phyloP scores from a whole-genome alignment of 1,139 yeast genomes.

The Tardiomyces depauwii region DNA sequence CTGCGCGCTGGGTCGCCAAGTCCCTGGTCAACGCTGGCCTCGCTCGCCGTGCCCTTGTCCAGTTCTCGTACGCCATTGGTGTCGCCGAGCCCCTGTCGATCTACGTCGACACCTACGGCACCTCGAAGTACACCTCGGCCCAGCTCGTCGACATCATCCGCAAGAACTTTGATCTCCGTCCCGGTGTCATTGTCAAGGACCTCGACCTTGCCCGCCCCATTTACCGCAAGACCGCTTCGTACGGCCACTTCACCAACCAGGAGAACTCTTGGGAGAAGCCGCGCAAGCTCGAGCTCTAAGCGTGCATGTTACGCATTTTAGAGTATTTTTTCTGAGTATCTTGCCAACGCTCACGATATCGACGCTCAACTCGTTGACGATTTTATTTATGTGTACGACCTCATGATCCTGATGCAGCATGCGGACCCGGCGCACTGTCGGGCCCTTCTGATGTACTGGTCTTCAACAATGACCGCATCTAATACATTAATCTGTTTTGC shows the following conservation, averaged over 20 bases:
- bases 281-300: constrained; percentile 69
- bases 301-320: neutral
- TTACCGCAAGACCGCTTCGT: constrained; percentile 96
- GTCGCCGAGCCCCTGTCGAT: constrained; percentile 98
- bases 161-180: constrained; percentile 96
- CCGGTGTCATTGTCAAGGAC: constrained; percentile 96
- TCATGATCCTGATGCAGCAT: neutral
- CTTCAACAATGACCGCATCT: constrained; percentile 1
- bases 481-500: neutral
- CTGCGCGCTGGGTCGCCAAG: constrained; percentile 99
- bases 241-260: constrained; percentile 99
- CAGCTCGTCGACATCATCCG: constrained; percentile 85
- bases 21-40: constrained; percentile 89
- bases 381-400: neutral
- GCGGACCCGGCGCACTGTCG: neutral
- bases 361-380: constrained; percentile 20
- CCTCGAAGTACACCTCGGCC: constrained; percentile 78
- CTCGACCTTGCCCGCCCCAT: constrained; percentile 97
- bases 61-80: constrained; percentile 99
- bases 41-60: constrained; percentile 96
- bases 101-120: constrained; percentile 96
- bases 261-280: constrained; percentile 98
- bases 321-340: neutral
- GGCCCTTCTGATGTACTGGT: constrained; percentile 1
- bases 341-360: constrained; percentile 1